A percentile compares a stretch with the other conserved stretches of the same genome.
phyloP scores from a whole-genome alignment of 805 yeast species.

The Candida insectorum region DNA sequence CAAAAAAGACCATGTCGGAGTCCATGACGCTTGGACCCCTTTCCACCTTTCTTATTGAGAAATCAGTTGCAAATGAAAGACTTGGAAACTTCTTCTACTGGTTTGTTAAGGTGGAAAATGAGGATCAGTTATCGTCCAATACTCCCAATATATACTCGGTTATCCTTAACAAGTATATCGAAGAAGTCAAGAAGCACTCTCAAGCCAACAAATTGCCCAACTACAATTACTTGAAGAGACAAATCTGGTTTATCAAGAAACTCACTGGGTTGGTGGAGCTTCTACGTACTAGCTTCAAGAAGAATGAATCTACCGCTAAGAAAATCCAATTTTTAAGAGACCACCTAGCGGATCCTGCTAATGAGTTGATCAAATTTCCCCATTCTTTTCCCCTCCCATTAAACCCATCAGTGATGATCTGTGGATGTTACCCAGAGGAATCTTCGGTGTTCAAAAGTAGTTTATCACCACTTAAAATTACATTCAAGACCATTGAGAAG shows the following conservation, averaged over 20 bases:
- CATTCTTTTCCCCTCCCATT: constrained; percentile 71
- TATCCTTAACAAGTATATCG: constrained; percentile 40
- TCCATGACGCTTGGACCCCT: constrained; percentile 50
- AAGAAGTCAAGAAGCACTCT: constrained; percentile 27
- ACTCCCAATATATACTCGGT: constrained; percentile 26
- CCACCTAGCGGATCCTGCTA: constrained; percentile 47
- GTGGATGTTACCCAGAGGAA: constrained; percentile 76
- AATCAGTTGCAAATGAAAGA: constrained; percentile 61
- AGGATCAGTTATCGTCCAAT: constrained; percentile 44
- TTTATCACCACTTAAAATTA: constrained; percentile 80
- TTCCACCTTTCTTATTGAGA: constrained; percentile 69
- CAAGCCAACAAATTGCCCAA: constrained; percentile 25
- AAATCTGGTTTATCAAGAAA: constrained; percentile 65
- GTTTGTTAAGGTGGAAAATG: constrained; percentile 86
- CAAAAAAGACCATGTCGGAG: constrained; percentile 13
- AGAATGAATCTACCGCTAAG: constrained; percentile 73
- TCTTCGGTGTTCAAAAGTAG: constrained; percentile 89
- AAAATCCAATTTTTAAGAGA: constrained; percentile 68
- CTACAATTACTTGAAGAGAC: constrained; percentile 47
- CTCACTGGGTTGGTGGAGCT: constrained; percentile 63
- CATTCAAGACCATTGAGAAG: constrained; percentile 55
- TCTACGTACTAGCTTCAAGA: constrained; percentile 48
- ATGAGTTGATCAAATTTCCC: constrained; percentile 34
- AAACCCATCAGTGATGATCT: constrained; percentile 72
- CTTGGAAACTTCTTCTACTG: constrained; percentile 86